Percentiles rank a stretch among this genome's conserved stretches.
phyloP scores from a whole-genome alignment of 2,329 filamentous ascomycete genomes.

The Diplodia mutila region DNA sequence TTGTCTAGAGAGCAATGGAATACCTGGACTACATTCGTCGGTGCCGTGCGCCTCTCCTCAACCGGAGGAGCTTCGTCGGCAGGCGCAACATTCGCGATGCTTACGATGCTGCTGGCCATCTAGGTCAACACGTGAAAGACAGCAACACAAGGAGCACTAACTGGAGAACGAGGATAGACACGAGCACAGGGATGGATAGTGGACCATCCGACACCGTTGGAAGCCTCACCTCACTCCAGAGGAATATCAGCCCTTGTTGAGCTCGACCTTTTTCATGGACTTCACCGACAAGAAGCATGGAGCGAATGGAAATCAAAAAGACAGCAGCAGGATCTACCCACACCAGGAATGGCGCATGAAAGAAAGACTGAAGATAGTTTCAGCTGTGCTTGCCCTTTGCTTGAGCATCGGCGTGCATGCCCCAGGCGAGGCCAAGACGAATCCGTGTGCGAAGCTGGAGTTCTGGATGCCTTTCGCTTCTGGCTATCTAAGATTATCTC shows the following conservation, averaged over 20 bases:
- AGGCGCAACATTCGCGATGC: no score
- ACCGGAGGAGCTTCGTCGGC: no score
- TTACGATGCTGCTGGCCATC: no score
- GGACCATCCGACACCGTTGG: constrained; percentile 79
- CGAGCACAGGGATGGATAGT: constrained; percentile 53
- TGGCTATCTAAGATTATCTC: constrained; percentile 2
- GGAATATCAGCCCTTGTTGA: constrained; percentile 82
- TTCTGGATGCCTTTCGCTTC: no score
- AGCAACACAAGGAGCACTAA: constrained; percentile 36
- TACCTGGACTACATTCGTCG: no score
- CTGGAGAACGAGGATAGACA: constrained; percentile 42
- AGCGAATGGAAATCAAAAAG: constrained; percentile 83
- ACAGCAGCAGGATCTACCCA: constrained; percentile 54
- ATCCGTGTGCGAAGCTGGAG: no score
- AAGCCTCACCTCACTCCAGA: constrained; percentile 90
- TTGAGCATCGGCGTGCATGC: no score
- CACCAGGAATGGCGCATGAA: constrained; percentile 96
- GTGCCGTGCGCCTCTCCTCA: no score
- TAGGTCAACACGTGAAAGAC: constrained; percentile 31
- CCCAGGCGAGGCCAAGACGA: no score
- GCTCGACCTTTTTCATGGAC: constrained; percentile 98
- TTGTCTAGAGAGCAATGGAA: no score
- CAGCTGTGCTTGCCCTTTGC: no score
- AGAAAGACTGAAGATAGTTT: no score
- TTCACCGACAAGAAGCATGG: constrained; percentile 98